Conservation (phyloP, 495 filamentous ascomycete genomes). For the Chaetomium cochliodes region DNA sequence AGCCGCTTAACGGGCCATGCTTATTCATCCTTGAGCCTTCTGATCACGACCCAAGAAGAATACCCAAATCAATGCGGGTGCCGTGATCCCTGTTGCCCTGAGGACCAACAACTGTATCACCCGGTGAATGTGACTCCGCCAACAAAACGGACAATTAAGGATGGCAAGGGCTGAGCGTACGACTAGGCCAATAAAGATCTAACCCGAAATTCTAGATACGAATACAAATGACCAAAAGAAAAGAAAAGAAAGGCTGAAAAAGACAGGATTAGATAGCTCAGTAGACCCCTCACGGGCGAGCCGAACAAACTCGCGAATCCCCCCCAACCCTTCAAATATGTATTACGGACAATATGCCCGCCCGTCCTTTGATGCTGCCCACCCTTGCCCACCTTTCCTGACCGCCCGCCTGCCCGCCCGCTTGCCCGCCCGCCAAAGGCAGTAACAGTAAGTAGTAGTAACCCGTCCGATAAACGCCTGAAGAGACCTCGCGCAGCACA, state of each 20-base stretch:
- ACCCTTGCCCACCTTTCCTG: background rate
- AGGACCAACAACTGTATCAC: too few species aligned
- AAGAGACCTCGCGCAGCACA: background rate
- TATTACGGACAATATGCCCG: background rate
- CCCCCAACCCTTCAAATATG: background rate
- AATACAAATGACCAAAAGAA: background rate
- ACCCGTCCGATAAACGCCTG: slow-evolving; percentile 3
- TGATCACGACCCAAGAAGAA: too few species aligned
- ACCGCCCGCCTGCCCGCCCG: background rate
- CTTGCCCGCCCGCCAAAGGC: background rate
- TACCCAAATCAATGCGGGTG: too few species aligned
- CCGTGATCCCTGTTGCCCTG: too few species aligned
- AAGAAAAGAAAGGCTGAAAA: slow-evolving; percentile 4
- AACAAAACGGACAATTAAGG: background rate
- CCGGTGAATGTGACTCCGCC: background rate
- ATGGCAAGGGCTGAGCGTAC: background rate
- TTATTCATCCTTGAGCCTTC: too few species aligned
- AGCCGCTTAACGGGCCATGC: too few species aligned
- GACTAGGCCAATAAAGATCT: background rate
- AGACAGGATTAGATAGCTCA: background rate
- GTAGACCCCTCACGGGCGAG: background rate
- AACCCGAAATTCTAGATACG: background rate
- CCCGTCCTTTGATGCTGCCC: slow-evolving; percentile 4
- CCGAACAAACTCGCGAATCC: background rate
- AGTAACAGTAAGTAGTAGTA: too few species aligned